phyloP scores from a whole-genome alignment of 2,329 filamentous ascomycete genomes.

The Fusarium mundagurra region DNA sequence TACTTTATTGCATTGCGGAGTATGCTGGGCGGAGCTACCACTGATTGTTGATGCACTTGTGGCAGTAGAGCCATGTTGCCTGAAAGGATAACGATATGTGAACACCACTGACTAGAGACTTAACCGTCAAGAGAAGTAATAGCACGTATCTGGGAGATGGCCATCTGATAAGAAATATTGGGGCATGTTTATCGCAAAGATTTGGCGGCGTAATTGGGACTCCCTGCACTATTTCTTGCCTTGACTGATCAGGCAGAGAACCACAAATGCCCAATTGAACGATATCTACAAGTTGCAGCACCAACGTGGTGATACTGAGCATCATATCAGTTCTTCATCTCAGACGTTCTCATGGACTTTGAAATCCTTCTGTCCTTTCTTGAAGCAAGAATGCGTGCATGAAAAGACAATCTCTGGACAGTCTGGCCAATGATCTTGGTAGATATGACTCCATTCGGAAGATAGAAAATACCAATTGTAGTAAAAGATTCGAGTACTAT shows the following conservation, averaged over 20 bases:
- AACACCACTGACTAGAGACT: neutral
- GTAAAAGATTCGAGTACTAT: neutral
- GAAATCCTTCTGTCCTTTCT: neutral
- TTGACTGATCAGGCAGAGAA: accelerated
- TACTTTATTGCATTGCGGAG: accelerated
- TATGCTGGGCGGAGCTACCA: accelerated
- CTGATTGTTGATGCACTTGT: neutral
- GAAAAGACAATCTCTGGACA: neutral
- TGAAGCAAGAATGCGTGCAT: neutral
- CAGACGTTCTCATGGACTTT: accelerated
- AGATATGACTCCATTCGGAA: neutral
- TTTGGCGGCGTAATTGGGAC: neutral
- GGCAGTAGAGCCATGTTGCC: accelerated
- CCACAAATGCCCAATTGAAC: accelerated
- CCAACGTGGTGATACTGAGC: accelerated
- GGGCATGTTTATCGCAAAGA: neutral
- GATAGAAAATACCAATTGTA: neutral
- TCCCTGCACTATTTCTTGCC: neutral
- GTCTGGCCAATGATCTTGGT: neutral
- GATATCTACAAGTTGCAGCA: accelerated
- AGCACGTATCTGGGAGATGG: too few relatives aligned
- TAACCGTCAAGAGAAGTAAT: accelerated
- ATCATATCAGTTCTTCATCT: accelerated
- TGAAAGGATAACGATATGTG: neutral
- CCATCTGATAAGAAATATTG: accelerated